A percentile compares a stretch with the other conserved stretches of the same genome.
Conservation (phyloP, 306 rosid genomes). For the Sphenostylis stenocarpa region DNA sequence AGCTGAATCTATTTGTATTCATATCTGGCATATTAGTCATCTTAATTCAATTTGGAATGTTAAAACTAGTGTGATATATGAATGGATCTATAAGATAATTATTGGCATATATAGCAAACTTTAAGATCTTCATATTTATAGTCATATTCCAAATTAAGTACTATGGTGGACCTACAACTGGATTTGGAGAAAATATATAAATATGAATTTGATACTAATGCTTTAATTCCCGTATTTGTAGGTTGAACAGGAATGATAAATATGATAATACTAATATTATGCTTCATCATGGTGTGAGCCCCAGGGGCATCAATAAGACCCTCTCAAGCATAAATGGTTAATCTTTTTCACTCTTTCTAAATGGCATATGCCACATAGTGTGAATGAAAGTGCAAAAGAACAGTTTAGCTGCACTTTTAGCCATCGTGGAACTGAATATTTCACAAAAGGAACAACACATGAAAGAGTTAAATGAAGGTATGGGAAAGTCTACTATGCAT, state of each 20-base stretch:
- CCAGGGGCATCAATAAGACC: not conserved
- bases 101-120: not conserved
- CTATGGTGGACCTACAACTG: not conserved
- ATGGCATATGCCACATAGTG: not conserved
- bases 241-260: not conserved
- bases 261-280: not conserved
- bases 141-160: not conserved
- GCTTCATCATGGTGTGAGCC: not conserved
- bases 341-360: not conserved
- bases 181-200: not conserved
- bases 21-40: not conserved
- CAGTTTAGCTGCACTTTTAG: conserved; percentile 14
- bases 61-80: not conserved
- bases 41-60: not conserved
- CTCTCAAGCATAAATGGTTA: not conserved
- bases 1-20: no score
- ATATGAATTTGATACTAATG: not conserved
- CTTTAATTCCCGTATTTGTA: not conserved
- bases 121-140: not conserved
- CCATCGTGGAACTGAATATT: conserved; percentile 16
- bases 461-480: not conserved
- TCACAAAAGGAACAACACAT: not conserved
- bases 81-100: not conserved
- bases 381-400: conserved; percentile 1
- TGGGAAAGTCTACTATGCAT: not conserved